phyloP scores from a whole-genome alignment of 2,329 filamentous ascomycete genomes.

The Dryadomyces quercus-mongolicae region DNA sequence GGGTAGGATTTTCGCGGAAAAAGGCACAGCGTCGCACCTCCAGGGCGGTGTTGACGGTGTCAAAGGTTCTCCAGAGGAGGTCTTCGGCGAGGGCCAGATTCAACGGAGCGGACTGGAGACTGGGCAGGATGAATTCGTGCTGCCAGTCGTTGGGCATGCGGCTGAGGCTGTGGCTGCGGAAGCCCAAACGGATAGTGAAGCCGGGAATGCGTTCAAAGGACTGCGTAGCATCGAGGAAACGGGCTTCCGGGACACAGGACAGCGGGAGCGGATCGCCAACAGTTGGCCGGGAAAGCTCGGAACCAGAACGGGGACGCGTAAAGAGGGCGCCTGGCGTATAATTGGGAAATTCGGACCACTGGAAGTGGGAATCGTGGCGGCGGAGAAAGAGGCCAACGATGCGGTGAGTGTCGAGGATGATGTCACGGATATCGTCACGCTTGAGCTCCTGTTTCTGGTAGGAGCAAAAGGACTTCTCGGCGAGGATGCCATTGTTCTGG shows the following conservation, averaged over 20 bases:
- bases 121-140: slow-evolving; percentile 29
- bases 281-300: slow-evolving; percentile 27
- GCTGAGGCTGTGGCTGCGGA: slow-evolving; percentile 28
- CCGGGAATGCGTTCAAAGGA: slow-evolving; percentile 34
- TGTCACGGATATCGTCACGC: slow-evolving; percentile 29
- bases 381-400: slow-evolving; percentile 38
- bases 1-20: slow-evolving; percentile 25
- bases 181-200: slow-evolving; percentile 33
- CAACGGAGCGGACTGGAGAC: slow-evolving; percentile 34
- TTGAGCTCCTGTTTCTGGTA: slow-evolving; percentile 36
- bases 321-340: slow-evolving; percentile 18
- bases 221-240: slow-evolving; percentile 31
- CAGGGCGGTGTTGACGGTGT: slow-evolving; percentile 28
- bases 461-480: slow-evolving; percentile 33
- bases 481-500: slow-evolving; percentile 26
- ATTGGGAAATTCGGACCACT: slow-evolving; percentile 29
- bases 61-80: slow-evolving; percentile 31
- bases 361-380: slow-evolving; percentile 36
- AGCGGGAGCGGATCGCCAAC: slow-evolving; percentile 31
- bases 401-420: slow-evolving; percentile 35
- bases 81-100: slow-evolving; percentile 33
- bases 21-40: slow-evolving; percentile 28
- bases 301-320: slow-evolving; percentile 3
- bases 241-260: slow-evolving; percentile 31
- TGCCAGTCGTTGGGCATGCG: slow-evolving; percentile 23